Percentiles rank a stretch among this genome's conserved stretches.
Evolutionary conservation across 768 basidiomycete species (phyloP).

Genomic region (Epithele typhae): DNA sequence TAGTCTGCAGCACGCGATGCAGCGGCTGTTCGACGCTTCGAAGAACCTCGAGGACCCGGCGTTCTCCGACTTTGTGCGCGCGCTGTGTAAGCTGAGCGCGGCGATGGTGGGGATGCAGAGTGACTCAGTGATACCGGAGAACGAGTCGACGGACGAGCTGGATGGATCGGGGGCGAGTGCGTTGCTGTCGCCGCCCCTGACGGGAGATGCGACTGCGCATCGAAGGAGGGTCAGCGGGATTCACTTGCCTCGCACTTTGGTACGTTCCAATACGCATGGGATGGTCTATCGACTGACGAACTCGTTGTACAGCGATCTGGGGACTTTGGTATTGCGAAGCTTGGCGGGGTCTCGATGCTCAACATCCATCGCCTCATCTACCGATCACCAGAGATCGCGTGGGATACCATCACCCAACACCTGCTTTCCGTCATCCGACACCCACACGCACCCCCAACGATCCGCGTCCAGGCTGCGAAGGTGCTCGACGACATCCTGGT

Average conservation of each 20-base stretch:
- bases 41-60: conserved; percentile 80
- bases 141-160: conserved; percentile 38
- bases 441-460: conserved; percentile 61
- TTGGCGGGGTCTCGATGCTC: conserved; percentile 72
- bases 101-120: conserved; percentile 94
- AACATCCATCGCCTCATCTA: conserved; percentile 89
- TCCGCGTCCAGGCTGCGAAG: conserved; percentile 86
- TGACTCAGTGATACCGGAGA: conserved; percentile 29
- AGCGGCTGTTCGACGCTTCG: conserved; percentile 82
- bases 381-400: conserved; percentile 77
- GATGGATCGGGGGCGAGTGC: conserved; percentile 18
- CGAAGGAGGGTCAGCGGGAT: conserved; percentile 84
- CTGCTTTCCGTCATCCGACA: conserved; percentile 74
- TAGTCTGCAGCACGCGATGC: conserved; percentile 67
- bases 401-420: conserved; percentile 78
- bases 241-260: conserved; percentile 73
- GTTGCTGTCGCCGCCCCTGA: conserved; percentile 35
- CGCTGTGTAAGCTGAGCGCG: conserved; percentile 79
- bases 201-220: conserved; percentile 34
- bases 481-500: conserved; percentile 82
- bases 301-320: conserved; percentile 60
- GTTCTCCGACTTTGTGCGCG: conserved; percentile 71
- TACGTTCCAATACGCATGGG: conserved; percentile 31
- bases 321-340: conserved; percentile 89
- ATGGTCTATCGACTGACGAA: no score